These are phyloP conservation scores for Saccharomycopsis malanga DNA, from an alignment of 805 yeast species.

Conservation along the genomic window DNA sequence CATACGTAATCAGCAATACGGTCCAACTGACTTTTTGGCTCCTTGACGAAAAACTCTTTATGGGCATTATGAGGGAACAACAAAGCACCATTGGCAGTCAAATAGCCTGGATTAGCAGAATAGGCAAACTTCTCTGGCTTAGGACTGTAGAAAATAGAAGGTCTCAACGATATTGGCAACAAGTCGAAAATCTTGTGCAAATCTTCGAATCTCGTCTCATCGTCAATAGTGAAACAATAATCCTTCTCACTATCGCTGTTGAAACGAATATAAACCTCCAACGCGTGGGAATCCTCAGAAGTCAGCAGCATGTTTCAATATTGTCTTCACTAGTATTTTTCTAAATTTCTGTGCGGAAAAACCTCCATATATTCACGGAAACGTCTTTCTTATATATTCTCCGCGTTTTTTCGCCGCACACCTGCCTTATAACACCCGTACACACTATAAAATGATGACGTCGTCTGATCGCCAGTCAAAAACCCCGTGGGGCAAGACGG, in stretches of 20 bases:
- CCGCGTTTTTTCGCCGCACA: too few relatives aligned
- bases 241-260: slow-evolving; percentile 82
- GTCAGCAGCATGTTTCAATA: too few relatives aligned
- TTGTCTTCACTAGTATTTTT: too few relatives aligned
- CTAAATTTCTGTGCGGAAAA: too few relatives aligned
- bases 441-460: too few relatives aligned
- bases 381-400: too few relatives aligned
- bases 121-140: slow-evolving; percentile 59
- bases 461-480: too few relatives aligned
- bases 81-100: slow-evolving; percentile 78
- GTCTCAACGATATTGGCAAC: slow-evolving; percentile 72
- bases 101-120: slow-evolving; percentile 64
- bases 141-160: slow-evolving; percentile 63
- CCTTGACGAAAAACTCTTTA: slow-evolving; percentile 26
- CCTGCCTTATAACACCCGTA: too few relatives aligned
- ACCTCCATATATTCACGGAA: too few relatives aligned
- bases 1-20: slow-evolving; percentile 54
- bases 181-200: slow-evolving; percentile 54
- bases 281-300: slow-evolving; percentile 1
- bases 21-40: slow-evolving; percentile 24
- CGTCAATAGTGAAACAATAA: slow-evolving; percentile 74
- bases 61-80: slow-evolving; percentile 58
- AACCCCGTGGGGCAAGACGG: too few relatives aligned
- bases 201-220: slow-evolving; percentile 50
- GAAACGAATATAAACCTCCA: slow-evolving; percentile 67